Evolutionary conservation across 768 basidiomycete species (phyloP), one percentile per base, ranked within the genome.

Genomic region (Termitomyces sp.): DNA sequence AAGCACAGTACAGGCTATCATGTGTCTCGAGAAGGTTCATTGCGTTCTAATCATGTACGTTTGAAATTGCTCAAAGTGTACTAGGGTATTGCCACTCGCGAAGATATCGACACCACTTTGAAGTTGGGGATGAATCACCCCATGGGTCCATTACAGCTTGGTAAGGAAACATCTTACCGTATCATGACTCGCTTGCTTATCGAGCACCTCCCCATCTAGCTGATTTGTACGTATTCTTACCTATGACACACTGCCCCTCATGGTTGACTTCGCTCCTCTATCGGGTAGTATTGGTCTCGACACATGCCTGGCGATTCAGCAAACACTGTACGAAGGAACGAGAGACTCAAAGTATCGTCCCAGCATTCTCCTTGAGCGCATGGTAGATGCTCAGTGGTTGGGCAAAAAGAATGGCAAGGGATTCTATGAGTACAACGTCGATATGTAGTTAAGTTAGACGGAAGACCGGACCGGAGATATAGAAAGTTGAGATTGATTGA

Each of bases 301-400:
- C 69, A 98, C 95, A 10, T 98, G 96, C 71, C 83, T 97, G 13
- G 86, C 91, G 3, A 97, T 97, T 67, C 94, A 96, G 66, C 85
- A 91, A 69, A 94, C 93, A 0, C 80, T 97, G 5, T 91, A 95
- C 64, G 82, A 82, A 53, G 93, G 94, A 58, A 96, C 93, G 9
- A 84, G 90, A 0, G 96, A 98, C 73, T 91, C 90, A 9, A 98
- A 98, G 72, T 98, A 98, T 73, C 86, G 96, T 6, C 95, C 96
- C 0, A 88, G 89, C 61, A 80, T 95, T 28, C 79, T 98, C 18
- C 82, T 98, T 9, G 91, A 94, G 67, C 82, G 93, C 38, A 98
- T 98, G 96, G 96, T 98, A 5, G 93, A 96, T 69, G 96, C 96
- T 20, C 87, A 89, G 52, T 98, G 92, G 91, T 80, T 90, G 54